Evolutionary conservation across 495 filamentous ascomycete genomes (phyloP).

Genomic region (Xylaria scruposa): DNA sequence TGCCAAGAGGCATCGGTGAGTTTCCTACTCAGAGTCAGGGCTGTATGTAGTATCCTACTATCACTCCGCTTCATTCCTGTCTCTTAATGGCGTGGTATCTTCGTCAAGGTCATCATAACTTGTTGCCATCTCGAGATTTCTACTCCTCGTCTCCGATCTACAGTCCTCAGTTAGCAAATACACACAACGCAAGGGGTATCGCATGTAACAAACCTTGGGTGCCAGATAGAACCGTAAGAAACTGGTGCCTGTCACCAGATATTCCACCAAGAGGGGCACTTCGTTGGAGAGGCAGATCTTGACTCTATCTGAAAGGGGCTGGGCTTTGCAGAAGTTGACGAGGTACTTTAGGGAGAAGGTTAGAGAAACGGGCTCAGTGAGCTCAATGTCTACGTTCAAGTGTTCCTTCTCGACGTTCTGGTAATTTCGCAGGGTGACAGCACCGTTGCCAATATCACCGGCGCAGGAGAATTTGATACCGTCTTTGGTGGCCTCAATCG

Average conservation of each 20-base stretch:
- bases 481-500: slow-evolving; percentile 96
- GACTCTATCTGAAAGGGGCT: slow-evolving; percentile 79
- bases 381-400: slow-evolving; percentile 83
- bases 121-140: slow-evolving; percentile 33
- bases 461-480: slow-evolving; percentile 94
- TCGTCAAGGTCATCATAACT: slow-evolving; percentile 33
- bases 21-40: background rate
- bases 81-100: slow-evolving; percentile 31
- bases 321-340: slow-evolving; percentile 99
- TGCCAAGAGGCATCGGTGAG: background rate
- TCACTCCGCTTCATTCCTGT: slow-evolving; percentile 12
- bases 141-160: slow-evolving; percentile 95
- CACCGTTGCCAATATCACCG: slow-evolving; percentile 95
- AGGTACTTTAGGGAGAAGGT: slow-evolving; percentile 99
- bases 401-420: slow-evolving; percentile 90
- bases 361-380: slow-evolving; percentile 90
- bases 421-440: slow-evolving; percentile 89
- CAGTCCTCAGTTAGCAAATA: slow-evolving; percentile 4
- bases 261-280: slow-evolving; percentile 95
- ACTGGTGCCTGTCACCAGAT: slow-evolving; percentile 79
- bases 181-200: background rate
- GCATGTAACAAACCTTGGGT: slow-evolving; percentile 74
- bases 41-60: slow-evolving; percentile 19
- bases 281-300: slow-evolving; percentile 94
- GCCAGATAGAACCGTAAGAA: slow-evolving; percentile 96